Evolutionary conservation across 2,329 filamentous ascomycete genomes (phyloP), one percentile per base, ranked within the genome.

Genomic region (Albophoma yamanashiensis): DNA sequence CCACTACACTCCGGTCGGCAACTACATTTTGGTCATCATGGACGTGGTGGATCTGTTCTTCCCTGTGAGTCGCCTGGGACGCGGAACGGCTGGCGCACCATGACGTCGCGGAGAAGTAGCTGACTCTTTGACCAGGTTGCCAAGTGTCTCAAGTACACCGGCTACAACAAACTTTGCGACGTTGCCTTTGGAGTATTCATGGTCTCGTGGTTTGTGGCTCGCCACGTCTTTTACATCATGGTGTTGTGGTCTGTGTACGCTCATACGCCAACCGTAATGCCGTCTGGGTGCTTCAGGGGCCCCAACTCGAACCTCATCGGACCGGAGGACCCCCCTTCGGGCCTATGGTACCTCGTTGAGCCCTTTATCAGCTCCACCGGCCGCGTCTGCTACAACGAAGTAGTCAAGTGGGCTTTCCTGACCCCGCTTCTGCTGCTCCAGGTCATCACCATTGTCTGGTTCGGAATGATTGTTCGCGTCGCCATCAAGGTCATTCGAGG

Each of bases 71-170:
- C 73, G 17, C 39, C 58, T 53, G 6, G 25, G 20, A 31, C 14
- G n/a, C 20, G 43, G 7, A 7, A 27, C 3, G 22, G n/a, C 27
- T 11, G n/a, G 20, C 4, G 38, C 15, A 20, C 9, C 52, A 15
- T 57, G 20, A 45, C 38, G n/a, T 14, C 2, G 27, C 4, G 52
- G 11, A 25, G 17, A 4, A 8, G 2, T 4, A 20, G 38, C 38
- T 57, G 38, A 53, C 38, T 38, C 31, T n/a, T 14, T 2, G 15
- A 9, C 9, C 62, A 95, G 91, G 78, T 86, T 38, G 94, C 94
- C 66, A 99, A 99, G 75, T 90, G 92, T 68, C 84, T 97, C 66
- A 97, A 96, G 73, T 99, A 97, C 72, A 78, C 92, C 58, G 88
- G 89, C 62, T 91, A 83, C 74, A 84, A 85, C 63, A 87, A 77